Base-by-base conservation (phyloP, 257 asterid genomes). In the Solanum medicagineum region DNA sequence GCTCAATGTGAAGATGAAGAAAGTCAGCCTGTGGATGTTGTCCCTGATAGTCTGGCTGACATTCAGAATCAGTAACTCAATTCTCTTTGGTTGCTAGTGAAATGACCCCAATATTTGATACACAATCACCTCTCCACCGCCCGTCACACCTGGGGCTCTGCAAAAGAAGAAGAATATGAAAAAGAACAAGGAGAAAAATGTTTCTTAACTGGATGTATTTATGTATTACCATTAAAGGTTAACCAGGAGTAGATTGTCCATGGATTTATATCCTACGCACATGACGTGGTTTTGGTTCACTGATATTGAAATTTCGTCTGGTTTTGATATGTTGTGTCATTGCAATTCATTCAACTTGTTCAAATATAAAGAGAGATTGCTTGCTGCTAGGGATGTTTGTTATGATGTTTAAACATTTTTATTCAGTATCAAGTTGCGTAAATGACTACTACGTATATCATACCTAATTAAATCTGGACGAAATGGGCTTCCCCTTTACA, bases 1-100 rank as follows among this genome's bases (percentile, higher is more conserved):
- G 89, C 94, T 36, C 92, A 94, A 85, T 87, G 40, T 36, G 92
- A 89, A 83, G 89, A 88, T 79, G 32, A 85, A 36, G 94, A 88
- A 40, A 85, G 86, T 87, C 91, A 86, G 89, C 86, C 81, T 4
- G 85, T 88, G 1, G 94, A 92, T 29, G 84, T 87, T 83, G 93
- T 90, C 85, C 96, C 93, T 44, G 95, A 92, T 32, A 88, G 91
- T 87, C 91, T 81, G 69, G 86, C 88, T 45, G 66, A 79, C 49
- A 10, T 49, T 79, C 10, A 6, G 83, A 66, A 81, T 56, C 60
- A 45, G 53, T 82, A 84, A 75, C 45, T 26, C 57, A 24, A 45
- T 47, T 53, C 65, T 53, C 65, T 19, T 79, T 79, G 0, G 47
- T 79, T 79, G 0, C 83, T 15, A 10, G 42, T 79, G 49, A 79